These are phyloP conservation scores for Vigna angularis DNA, from an alignment of 306 rosid species.

Conservation along the genomic window DNA sequence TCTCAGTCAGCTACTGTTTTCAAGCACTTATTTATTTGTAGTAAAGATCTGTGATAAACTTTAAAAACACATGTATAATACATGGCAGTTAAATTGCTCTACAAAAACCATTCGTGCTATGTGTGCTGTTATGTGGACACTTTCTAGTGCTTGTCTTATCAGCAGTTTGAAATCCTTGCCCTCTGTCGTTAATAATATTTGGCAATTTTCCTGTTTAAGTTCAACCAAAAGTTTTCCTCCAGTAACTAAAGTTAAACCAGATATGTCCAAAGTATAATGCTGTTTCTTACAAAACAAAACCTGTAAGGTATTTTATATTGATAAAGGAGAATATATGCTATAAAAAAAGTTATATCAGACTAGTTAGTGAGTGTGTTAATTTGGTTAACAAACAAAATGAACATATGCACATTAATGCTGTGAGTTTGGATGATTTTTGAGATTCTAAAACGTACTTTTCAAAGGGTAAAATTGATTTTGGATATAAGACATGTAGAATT, in stretches of 20 bases:
- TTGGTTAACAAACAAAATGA: neutral
- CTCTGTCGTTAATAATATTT: slow-evolving; percentile 15
- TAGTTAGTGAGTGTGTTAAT: neutral
- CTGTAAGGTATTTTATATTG: neutral
- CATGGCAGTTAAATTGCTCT: neutral
- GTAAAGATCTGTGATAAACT: neutral
- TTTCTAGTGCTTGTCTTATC: slow-evolving; percentile 24
- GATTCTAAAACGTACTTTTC: neutral
- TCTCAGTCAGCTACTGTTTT: neutral
- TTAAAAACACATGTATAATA: neutral
- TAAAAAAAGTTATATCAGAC: neutral
- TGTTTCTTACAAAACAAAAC: neutral
- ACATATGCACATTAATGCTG: neutral
- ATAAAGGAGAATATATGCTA: neutral
- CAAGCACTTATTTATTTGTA: neutral
- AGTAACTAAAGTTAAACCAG: slow-evolving; percentile 11
- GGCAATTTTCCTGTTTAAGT: neutral
- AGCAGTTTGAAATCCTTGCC: neutral
- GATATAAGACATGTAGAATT: neutral
- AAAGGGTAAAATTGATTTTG: neutral
- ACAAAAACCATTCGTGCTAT: slow-evolving; percentile 15
- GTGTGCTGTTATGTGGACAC: slow-evolving; percentile 29
- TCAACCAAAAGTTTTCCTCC: neutral
- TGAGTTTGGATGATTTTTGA: neutral
- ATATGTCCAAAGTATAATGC: neutral